These are phyloP conservation scores for Metschnikowia kunwiensis DNA, from an alignment of 805 yeast species.

Conservation along the genomic window DNA sequence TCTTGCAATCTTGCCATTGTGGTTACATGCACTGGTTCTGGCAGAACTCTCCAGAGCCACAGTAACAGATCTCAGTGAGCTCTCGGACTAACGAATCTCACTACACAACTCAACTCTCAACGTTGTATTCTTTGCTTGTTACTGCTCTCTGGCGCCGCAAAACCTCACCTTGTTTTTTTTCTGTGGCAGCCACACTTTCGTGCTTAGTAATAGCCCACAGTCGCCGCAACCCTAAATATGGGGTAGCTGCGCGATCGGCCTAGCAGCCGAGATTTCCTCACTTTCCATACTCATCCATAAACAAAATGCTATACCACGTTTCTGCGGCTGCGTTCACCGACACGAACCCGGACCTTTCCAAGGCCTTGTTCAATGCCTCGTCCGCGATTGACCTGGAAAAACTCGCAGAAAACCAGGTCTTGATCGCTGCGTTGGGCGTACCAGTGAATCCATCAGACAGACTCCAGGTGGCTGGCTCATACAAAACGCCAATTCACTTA, in stretches of 20 bases:
- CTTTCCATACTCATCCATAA: neutral
- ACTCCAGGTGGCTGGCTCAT: slow-evolving; percentile 81
- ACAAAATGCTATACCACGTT: slow-evolving; percentile 18
- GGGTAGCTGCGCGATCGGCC: neutral
- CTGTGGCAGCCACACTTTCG: no score
- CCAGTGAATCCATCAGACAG: slow-evolving; percentile 91
- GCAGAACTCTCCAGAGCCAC: no score
- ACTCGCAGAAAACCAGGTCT: slow-evolving; percentile 38
- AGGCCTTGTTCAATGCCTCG: slow-evolving; percentile 20
- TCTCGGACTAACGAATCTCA: no score
- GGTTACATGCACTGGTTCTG: no score
- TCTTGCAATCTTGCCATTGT: no score
- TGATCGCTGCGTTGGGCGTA: slow-evolving; percentile 70
- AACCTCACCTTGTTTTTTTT: no score
- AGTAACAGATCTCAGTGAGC: no score
- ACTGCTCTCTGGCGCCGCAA: no score
- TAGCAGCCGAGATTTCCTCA: neutral
- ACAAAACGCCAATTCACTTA: slow-evolving; percentile 66
- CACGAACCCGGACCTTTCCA: slow-evolving; percentile 20
- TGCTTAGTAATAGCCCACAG: no score
- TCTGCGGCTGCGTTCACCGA: slow-evolving; percentile 27
- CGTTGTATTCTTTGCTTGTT: no score
- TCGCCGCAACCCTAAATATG: no score
- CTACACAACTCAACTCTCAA: no score
- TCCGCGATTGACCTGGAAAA: slow-evolving; percentile 23